Base-by-base conservation (phyloP, 768 basidiomycete genomes). In the Pleurotus citrinopileatus region DNA sequence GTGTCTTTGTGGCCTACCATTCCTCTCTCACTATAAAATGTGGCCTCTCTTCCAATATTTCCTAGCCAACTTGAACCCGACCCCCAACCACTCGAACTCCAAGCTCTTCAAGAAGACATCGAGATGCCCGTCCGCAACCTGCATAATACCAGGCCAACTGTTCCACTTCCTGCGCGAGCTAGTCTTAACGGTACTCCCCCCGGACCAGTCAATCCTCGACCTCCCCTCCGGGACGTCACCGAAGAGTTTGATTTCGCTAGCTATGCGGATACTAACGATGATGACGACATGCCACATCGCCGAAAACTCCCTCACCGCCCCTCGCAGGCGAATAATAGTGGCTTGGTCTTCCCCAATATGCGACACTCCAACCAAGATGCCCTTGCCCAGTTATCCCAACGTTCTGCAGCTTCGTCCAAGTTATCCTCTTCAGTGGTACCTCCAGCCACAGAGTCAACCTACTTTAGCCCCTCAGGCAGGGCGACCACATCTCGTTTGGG, bases 1-100 rank as follows among this genome's bases (percentile, higher is more conserved):
- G 34, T 51, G 7, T 19, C 32, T n/a, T 51, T 51, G 48, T 34
- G 29, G 37, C 48, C 37, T 34, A 19, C 19, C n/a, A 8, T 38
- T 19, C 43, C 23, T 44, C 25, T 34, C 34, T 22, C n/a, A n/a
- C n/a, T n/a, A n/a, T n/a, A n/a, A n/a, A n/a, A n/a, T n/a, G n/a
- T n/a, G n/a, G n/a, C n/a, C n/a, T n/a, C n/a, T n/a, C n/a, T n/a
- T n/a, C n/a, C n/a, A n/a, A n/a, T n/a, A n/a, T n/a, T n/a, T n/a
- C n/a, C 73, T 68, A 61, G 29, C 60, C 66, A 42, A 68, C 66
- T 42, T 62, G 43, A 44, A 44, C 43, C 23, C 20, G 48, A 51
- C 62, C 9, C 60, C 60, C 34, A 52, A 23, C 54, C 53, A 55
- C 53, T 59, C 12, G 37, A 53, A 50, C 57, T 43, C 27, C 57